These are phyloP conservation scores for Tolypocladium inflatum DNA, from an alignment of 2,329 filamentous ascomycete species.

Conservation along the genomic window DNA sequence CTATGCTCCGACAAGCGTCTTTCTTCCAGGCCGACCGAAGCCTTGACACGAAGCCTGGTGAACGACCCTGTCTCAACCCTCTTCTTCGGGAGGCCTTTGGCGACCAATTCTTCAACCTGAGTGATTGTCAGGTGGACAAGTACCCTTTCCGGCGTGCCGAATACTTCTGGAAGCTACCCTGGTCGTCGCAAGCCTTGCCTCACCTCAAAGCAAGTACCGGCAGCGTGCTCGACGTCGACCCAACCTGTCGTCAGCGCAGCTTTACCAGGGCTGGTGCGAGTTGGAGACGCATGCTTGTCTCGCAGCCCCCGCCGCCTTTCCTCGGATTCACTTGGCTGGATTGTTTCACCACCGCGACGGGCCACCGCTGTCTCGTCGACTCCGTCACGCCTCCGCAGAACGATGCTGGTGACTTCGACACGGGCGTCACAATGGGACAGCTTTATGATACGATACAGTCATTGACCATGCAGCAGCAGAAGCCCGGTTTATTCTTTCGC, in stretches of 20 bases:
- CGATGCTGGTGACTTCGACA: constrained; percentile 1
- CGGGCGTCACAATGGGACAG: constrained; percentile 9
- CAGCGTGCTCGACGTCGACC: constrained; percentile 3
- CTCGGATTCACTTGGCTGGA: constrained; percentile 8
- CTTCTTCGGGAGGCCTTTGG: constrained; percentile 11
- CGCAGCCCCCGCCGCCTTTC: constrained; percentile 11
- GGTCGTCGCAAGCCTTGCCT: constrained; percentile 6
- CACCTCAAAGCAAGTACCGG: background rate
- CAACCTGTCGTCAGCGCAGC: constrained; percentile 4
- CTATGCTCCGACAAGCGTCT: constrained; percentile 1
- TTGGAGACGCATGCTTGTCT: constrained; percentile 14
- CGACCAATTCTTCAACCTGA: constrained; percentile 9
- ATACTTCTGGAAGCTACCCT: constrained; percentile 9
- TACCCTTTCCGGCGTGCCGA: constrained; percentile 8
- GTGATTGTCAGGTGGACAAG: constrained; percentile 2
- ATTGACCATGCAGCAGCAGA: constrained; percentile 1
- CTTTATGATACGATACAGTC: constrained; percentile 8
- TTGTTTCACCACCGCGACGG: constrained; percentile 3
- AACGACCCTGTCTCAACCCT: constrained; percentile 5
- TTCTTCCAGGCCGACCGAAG: constrained; percentile 1
- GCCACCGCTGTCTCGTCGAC: constrained; percentile 1
- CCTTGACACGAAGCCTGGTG: background rate
- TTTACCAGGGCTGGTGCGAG: constrained; percentile 10
- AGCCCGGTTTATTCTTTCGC: constrained; percentile 1
- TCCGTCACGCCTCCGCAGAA: background rate